phyloP scores from a whole-genome alignment of 208 protist genomes.

The Wallacemonas sp. region DNA sequence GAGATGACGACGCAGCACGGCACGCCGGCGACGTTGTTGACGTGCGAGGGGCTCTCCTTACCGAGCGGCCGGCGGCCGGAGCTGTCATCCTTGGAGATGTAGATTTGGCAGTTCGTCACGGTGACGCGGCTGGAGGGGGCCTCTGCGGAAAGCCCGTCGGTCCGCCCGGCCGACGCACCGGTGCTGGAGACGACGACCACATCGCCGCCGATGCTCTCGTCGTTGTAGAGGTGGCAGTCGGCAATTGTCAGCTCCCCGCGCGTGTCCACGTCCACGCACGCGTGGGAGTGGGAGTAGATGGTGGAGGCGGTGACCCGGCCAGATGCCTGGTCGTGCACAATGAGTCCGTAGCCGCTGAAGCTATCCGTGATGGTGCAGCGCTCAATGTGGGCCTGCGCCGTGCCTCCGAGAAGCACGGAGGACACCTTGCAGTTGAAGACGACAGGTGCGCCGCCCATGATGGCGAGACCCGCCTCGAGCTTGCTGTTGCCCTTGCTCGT shows the following conservation, averaged over 20 bases:
- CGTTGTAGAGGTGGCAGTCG: constrained; percentile 68
- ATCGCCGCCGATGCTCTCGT: constrained; percentile 41
- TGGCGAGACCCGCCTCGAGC: constrained; percentile 57
- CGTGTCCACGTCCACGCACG: constrained; percentile 77
- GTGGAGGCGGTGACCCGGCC: constrained; percentile 53
- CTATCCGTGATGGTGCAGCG: constrained; percentile 76
- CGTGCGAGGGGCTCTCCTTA: background rate
- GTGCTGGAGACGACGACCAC: constrained; percentile 44
- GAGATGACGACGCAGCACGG: constrained; percentile 74
- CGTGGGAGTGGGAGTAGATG: constrained; percentile 56
- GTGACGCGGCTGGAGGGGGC: constrained; percentile 55
- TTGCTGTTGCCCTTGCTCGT: constrained; percentile 53
- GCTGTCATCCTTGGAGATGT: constrained; percentile 32
- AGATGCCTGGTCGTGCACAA: constrained; percentile 58
- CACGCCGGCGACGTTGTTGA: constrained; percentile 22
- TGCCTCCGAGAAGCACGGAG: constrained; percentile 68
- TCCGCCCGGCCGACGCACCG: background rate
- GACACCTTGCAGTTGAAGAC: constrained; percentile 69
- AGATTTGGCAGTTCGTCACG: constrained; percentile 65
- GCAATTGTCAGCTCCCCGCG: constrained; percentile 59
- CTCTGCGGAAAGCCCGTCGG: constrained; percentile 20
- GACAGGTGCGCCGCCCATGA: constrained; percentile 55
- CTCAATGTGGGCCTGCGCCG: constrained; percentile 40
- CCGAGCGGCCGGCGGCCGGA: background rate
- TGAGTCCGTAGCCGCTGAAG: constrained; percentile 66